phyloP scores from a whole-genome alignment of 1,284 basidiomycete genomes.

The Heterobasidion occidentale region DNA sequence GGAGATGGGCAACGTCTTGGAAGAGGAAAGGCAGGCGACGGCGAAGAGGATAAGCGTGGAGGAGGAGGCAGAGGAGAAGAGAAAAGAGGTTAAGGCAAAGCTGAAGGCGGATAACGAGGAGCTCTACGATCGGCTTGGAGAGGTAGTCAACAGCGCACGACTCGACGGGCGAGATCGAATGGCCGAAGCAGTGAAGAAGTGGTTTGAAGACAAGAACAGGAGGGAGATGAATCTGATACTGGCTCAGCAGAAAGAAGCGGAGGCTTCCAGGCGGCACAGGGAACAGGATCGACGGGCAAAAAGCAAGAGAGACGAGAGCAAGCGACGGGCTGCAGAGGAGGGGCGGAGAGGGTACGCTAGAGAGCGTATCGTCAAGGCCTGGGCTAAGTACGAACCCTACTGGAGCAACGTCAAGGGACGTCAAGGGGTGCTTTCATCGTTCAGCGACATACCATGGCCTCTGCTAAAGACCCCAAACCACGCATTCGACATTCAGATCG shows the following conservation, averaged over 20 bases:
- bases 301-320: constrained; percentile 25
- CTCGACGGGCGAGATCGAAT: too few species aligned
- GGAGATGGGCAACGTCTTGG: constrained; percentile 16
- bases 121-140: too few species aligned
- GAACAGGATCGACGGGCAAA: constrained; percentile 22
- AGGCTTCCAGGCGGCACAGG: neutral
- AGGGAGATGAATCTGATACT: neutral
- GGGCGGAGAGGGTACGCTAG: too few species aligned
- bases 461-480: constrained; percentile 30
- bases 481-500: constrained; percentile 40
- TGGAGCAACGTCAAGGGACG: constrained; percentile 43
- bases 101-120: neutral
- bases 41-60: constrained; percentile 19
- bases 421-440: constrained; percentile 29
- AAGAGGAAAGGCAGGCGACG: constrained; percentile 29
- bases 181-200: too few species aligned
- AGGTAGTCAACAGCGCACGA: too few species aligned
- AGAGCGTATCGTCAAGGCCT: constrained; percentile 33
- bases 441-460: constrained; percentile 66
- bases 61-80: neutral
- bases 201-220: neutral
- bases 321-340: constrained; percentile 6
- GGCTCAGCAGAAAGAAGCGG: neutral
- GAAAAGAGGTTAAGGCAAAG: neutral
- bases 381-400: constrained; percentile 51